Base-by-base conservation (phyloP, 225 moss, liverwort and hornwort species). In the Polytrichum commune region DNA sequence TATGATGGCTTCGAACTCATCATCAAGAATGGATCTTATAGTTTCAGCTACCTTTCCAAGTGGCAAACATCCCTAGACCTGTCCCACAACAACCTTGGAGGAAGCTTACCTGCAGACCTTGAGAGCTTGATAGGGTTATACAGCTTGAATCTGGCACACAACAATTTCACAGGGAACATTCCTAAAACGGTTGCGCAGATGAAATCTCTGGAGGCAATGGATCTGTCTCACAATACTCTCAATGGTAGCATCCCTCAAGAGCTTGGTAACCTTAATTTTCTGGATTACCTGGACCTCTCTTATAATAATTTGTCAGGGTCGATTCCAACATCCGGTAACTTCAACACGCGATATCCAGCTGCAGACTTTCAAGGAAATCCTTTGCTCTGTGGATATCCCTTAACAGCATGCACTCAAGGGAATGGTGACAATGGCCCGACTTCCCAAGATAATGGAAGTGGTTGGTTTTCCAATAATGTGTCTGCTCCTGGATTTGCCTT, bases 71-170 rank as follows among this genome's bases (percentile, higher is more conserved):
- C 57, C 24, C 54, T 83, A 8, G 77, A 83, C 28, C 55, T 77
- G 18, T 60, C 73, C 7, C 2, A 65, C 27, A 80, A 80, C 61
- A 23, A 5, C 0, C 6, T 80, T 0, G 28, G 19, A 58, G 76
- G 76, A 1, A 53, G 1, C 3, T 8, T 80, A 27, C 71, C 80
- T 1, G 8, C 53, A 0, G 74, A 60, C 25, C 73, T 83, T 0
- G 76, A 74, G 26, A 71, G 67, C 72, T 58, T 83, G 23, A 2
- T 9, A 25, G 76, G 56, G 18, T 74, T 74, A 16, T 64, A 26
- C 33, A 64, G 66, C 64, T 74, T 80, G 76, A 80, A 60, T 70
- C 66, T 77, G 62, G 35, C 66, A 8, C 27, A 38, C 54, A 80
- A 80, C 32, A 18, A 0, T 16, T 71, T 74, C 6, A 69, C 60